These are phyloP conservation scores for Phenoliferia sp. DNA, from an alignment of 1,284 basidiomycete genomes.

Conservation along the genomic window DNA sequence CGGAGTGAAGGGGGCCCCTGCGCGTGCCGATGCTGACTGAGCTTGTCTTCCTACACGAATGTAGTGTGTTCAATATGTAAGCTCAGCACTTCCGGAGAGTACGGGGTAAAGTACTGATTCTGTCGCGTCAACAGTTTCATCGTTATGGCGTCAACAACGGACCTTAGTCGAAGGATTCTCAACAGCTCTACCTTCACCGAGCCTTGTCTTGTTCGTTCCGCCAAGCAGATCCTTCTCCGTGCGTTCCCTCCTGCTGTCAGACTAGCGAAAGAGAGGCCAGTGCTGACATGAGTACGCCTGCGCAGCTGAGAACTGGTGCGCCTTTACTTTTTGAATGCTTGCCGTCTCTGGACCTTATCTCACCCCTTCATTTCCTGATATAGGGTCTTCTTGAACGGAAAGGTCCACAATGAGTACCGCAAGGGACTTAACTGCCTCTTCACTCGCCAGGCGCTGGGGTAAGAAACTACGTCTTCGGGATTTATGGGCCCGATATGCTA, in stretches of 20 bases:
- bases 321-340: not conserved
- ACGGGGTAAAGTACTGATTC: not conserved
- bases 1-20: not conserved
- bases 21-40: not conserved
- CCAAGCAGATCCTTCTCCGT: slow-evolving; percentile 73
- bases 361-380: slow-evolving; percentile 8
- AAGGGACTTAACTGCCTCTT: slow-evolving; percentile 86
- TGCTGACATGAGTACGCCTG: not conserved
- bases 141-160: slow-evolving; percentile 89
- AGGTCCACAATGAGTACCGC: slow-evolving; percentile 89
- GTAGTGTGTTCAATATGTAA: slow-evolving; percentile 84
- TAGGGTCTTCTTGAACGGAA: slow-evolving; percentile 95
- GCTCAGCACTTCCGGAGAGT: not conserved
- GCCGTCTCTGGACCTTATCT: no score
- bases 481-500: not conserved
- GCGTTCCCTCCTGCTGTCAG: not conserved
- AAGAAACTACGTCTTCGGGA: slow-evolving; percentile 37
- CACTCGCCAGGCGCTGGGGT: slow-evolving; percentile 88
- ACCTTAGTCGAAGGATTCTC: slow-evolving; percentile 84
- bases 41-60: not conserved
- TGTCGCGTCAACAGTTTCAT: slow-evolving; percentile 64
- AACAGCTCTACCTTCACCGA: slow-evolving; percentile 85
- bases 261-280: not conserved
- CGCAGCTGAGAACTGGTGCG: slow-evolving; percentile 77
- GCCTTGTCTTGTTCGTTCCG: slow-evolving; percentile 89